Evolutionary conservation across 176 grass and related monocot species (phyloP).

Genomic region (Oryza meridionalis): DNA sequence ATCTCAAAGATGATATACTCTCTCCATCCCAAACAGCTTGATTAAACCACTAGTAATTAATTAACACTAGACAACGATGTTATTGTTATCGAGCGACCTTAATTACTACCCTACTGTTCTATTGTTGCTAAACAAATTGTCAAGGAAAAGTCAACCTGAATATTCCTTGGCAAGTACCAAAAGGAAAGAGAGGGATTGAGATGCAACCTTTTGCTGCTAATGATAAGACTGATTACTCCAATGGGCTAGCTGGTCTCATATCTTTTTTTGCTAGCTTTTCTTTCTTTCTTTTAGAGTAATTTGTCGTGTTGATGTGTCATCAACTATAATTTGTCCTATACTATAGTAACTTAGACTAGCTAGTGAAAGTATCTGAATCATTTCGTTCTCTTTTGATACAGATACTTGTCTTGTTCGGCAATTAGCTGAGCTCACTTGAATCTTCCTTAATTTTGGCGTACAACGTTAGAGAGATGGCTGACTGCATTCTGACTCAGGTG

Average conservation of each 20-base stretch:
- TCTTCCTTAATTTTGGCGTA: neutral
- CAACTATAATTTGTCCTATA: neutral
- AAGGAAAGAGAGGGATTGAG: neutral
- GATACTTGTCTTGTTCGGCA: neutral
- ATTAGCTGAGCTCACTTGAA: slow-evolving; percentile 7
- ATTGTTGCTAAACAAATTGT: neutral
- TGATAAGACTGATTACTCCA: slow-evolving; percentile 1
- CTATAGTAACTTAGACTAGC: neutral
- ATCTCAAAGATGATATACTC: too few species aligned
- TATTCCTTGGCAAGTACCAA: slow-evolving; percentile 12
- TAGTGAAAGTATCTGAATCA: slow-evolving; percentile 21
- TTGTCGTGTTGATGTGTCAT: neutral
- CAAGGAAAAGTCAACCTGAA: neutral
- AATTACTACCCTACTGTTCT: too few species aligned
- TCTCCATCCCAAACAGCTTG: too few species aligned
- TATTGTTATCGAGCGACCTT: neutral
- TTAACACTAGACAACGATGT: neutral
- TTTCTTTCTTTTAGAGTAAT: neutral
- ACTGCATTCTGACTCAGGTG: neutral
- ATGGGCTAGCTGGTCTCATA: neutral
- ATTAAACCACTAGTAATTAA: neutral
- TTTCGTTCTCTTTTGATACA: neutral
- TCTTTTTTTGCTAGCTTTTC: neutral
- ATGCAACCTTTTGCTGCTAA: neutral
- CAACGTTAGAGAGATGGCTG: neutral